Evolutionary conservation across 345 rosid species (phyloP), one percentile per base, ranked within the genome.

Genomic region (Rhodamnia argentea): DNA sequence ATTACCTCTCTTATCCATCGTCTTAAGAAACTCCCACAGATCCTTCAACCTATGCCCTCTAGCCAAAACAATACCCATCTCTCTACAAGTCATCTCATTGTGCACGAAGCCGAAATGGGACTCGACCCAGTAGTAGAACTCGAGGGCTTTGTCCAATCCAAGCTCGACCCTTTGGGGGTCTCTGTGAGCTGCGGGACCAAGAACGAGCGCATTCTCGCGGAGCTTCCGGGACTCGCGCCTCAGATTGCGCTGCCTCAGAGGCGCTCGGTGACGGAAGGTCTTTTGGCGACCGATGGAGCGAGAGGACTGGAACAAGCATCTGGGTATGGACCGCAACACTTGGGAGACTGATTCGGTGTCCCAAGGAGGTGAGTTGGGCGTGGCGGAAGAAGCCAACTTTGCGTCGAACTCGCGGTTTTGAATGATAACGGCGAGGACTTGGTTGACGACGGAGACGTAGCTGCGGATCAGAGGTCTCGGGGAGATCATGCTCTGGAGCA

Each of bases 241-340:
- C 84, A 92, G 93, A 83, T 92, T 87, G 64, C 98, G 92, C 85
- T 95, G 97, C 9, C 90, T 94, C 70, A 94, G 89, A 3, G 96
- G 98, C 29, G 95, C 74, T 10, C 99, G 96, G 89, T 92, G 98
- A 58, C 98, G 98, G 52, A 91, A 90, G 29, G 92, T 90, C 26
- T 88, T 92, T 85, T 95, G 98, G 27, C 98, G 91, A 62, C 99
- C 97, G 32, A 95, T 88, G 83, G 98, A 94, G 88, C 94, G 94
- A 11, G 94, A 91, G 85, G 98, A 94, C 24, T 85, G 92, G 90
- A 94, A 96, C 92, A 96, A 95, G 89, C 87, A 89, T 75, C 88
- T 90, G 20, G 98, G 95, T 55, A 96, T 91, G 13, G 97, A 93
- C 53, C 95, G 92, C 83, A 96, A 91, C 37, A 94, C 60, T 44